phyloP scores from a whole-genome alignment of 805 yeast genomes.

The Pichia occidentalis region DNA sequence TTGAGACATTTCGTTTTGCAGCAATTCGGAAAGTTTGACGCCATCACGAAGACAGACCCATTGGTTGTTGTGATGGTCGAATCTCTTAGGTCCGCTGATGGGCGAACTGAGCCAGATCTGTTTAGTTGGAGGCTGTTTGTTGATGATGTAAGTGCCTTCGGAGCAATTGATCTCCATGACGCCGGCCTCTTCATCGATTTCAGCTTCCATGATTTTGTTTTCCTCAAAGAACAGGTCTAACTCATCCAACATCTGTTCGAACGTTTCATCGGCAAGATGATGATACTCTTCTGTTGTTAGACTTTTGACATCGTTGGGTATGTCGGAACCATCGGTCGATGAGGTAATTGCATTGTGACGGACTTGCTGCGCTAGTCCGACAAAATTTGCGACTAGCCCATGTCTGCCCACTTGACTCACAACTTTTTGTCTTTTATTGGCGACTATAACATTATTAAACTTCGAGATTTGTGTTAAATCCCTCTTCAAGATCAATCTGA shows the following conservation, averaged over 20 bases:
- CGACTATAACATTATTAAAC: too few species aligned
- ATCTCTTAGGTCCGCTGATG: slow-evolving; percentile 83
- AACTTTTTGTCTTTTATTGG: not conserved
- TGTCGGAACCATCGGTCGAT: slow-evolving; percentile 46
- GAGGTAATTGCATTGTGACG: slow-evolving; percentile 26
- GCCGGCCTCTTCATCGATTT: slow-evolving; percentile 71
- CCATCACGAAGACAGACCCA: slow-evolving; percentile 81
- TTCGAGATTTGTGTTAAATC: too few species aligned
- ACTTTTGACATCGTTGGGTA: slow-evolving; percentile 46
- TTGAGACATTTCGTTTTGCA: slow-evolving; percentile 43
- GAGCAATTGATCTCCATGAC: slow-evolving; percentile 73
- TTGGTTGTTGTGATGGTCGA: slow-evolving; percentile 62
- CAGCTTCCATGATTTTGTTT: slow-evolving; percentile 40
- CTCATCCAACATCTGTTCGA: slow-evolving; percentile 62
- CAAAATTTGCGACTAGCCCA: not conserved
- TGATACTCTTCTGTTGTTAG: slow-evolving; percentile 54
- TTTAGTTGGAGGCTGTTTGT: slow-evolving; percentile 95
- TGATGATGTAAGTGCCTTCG: slow-evolving; percentile 81
- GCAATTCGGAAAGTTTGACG: slow-evolving; percentile 37
- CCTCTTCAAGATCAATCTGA: too few species aligned
- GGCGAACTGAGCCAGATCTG: slow-evolving; percentile 97
- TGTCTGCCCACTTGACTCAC: too few species aligned
- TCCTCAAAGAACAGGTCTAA: slow-evolving; percentile 63
- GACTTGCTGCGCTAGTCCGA: too few species aligned
- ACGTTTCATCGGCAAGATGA: slow-evolving; percentile 52